Percentiles rank a stretch among this genome's conserved stretches.
These are phyloP conservation scores for Carex kokanica DNA, from an alignment of 176 grass and related monocot genomes.

Conservation along the genomic window DNA sequence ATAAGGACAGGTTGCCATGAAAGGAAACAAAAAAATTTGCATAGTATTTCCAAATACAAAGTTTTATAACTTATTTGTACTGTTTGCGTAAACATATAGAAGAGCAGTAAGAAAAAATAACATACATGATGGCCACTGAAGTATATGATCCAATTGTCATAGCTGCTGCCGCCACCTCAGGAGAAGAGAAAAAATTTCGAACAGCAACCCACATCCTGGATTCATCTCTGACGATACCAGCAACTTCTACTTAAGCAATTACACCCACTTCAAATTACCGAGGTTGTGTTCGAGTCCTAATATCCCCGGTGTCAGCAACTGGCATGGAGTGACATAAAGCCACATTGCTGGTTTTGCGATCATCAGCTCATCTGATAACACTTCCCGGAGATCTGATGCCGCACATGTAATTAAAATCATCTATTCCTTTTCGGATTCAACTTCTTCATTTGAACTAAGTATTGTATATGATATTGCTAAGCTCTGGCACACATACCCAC, in stretches of 20 bases:
- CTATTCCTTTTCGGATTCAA: not conserved
- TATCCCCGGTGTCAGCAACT: not conserved
- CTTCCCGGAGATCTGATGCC: not conserved
- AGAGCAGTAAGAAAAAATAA: not conserved
- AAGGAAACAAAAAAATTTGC: too few relatives aligned
- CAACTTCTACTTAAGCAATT: not conserved
- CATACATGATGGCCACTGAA: slow-evolving; percentile 41
- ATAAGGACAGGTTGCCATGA: not conserved
- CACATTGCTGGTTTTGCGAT: too few relatives aligned
- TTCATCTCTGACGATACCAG: not conserved
- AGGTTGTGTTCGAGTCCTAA: not conserved
- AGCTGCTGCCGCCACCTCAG: too few relatives aligned
- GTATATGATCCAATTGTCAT: slow-evolving; percentile 32
- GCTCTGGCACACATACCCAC: not conserved
- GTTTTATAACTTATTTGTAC: too few relatives aligned
- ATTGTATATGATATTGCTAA: not conserved
- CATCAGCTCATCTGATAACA: too few relatives aligned
- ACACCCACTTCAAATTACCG: not conserved
- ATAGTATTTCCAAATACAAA: too few relatives aligned
- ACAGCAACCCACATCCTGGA: too few relatives aligned
- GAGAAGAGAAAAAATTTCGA: too few relatives aligned
- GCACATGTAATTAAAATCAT: not conserved
- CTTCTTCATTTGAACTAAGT: not conserved
- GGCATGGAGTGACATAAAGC: not conserved
- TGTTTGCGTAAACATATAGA: too few relatives aligned